Evolutionary conservation across 1,284 basidiomycete genomes (phyloP).

Genomic region (Phylloboletellus chloephorus): DNA sequence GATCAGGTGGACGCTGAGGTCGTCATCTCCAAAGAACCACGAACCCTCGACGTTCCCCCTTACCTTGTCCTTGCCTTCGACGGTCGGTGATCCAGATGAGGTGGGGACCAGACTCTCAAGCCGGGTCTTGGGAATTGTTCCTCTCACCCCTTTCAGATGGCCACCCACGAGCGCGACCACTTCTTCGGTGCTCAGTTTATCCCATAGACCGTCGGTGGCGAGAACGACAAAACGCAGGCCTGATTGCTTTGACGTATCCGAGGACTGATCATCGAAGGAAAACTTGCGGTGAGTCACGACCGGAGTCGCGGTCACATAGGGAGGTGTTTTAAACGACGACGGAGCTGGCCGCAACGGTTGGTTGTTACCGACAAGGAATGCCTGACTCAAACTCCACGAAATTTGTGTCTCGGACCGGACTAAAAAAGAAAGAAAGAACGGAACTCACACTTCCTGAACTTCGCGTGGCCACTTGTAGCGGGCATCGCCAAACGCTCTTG

Average conservation of each 20-base stretch:
- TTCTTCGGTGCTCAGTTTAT: conserved; percentile 91
- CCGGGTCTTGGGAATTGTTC: conserved; percentile 52
- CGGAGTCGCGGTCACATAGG: conserved; percentile 90
- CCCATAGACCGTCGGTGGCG: conserved; percentile 95
- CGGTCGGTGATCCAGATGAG: conserved; percentile 43
- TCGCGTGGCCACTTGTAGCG: conserved; percentile 85
- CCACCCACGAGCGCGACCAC: conserved; percentile 88
- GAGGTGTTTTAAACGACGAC: conserved; percentile 74
- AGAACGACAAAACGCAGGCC: conserved; percentile 74
- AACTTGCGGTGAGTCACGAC: conserved; percentile 81
- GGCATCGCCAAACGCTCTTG: conserved; percentile 92
- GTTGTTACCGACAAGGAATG: conserved; percentile 61
- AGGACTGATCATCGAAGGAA: conserved; percentile 34
- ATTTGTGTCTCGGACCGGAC: conserved; percentile 4
- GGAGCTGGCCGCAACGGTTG: conserved; percentile 58
- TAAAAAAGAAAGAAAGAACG: conserved; percentile 1
- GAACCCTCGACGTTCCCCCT: conserved; percentile 38
- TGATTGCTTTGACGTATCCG: conserved; percentile 16
- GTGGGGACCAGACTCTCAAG: conserved; percentile 54
- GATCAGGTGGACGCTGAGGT: conserved; percentile 87
- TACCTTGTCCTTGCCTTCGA: conserved; percentile 62
- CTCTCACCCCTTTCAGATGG: conserved; percentile 70
- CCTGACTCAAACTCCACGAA: conserved; percentile 53
- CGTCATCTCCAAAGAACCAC: conserved; percentile 85
- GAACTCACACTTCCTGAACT: conserved; percentile 66